Evolutionary conservation across 2,329 filamentous ascomycete genomes (phyloP), one percentile per base, ranked within the genome.

Genomic region (Diaporthe aspalathi): DNA sequence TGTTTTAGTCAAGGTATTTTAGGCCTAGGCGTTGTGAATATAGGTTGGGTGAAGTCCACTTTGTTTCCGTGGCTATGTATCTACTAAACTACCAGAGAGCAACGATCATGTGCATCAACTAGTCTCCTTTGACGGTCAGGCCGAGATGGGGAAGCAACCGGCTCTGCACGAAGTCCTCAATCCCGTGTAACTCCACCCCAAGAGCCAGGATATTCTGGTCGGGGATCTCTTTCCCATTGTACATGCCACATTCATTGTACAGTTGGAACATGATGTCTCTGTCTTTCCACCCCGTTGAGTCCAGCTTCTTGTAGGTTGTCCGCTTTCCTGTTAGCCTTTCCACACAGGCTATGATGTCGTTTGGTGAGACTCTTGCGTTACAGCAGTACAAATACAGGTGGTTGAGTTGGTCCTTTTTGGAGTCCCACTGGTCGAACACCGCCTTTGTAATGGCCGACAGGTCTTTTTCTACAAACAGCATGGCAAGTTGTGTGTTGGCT

Each of bases 401-500:
- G 12, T 5, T 45, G 6, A 69, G 65, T 20, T 68, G 38, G 53
- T 40, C 54, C 14, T 63, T 68, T 29, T 45, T 68, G 20, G 35
- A 38, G 27, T 56, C 54, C 70, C 70, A 71, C 24, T 71, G 63
- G 17, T 71, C 70, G 16, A 71, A 71, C 4, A 71, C 70, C 3
- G 70, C 65, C 54, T 49, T 68, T 40, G 47, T 52, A 50, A 71
- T 63, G n/a, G 45, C 70, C 22, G 63, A 63, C 6, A 71, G 54
- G 49, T 71, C 70, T 47, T 71, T 71, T 49, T 71, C 70, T n/a
- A 71, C 70, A 24, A 71, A 71, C 11, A 71, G 70, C 70, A 71
- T 71, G n/a, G 70, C 70, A 50, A 71, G 70, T 45, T 56, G 43
- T 20, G 70, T 71, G 54, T 71, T 65, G 6, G 65, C 24, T n/a